Conservation (phyloP, 2,329 filamentous ascomycete species). For the Fusarium tupiense region DNA sequence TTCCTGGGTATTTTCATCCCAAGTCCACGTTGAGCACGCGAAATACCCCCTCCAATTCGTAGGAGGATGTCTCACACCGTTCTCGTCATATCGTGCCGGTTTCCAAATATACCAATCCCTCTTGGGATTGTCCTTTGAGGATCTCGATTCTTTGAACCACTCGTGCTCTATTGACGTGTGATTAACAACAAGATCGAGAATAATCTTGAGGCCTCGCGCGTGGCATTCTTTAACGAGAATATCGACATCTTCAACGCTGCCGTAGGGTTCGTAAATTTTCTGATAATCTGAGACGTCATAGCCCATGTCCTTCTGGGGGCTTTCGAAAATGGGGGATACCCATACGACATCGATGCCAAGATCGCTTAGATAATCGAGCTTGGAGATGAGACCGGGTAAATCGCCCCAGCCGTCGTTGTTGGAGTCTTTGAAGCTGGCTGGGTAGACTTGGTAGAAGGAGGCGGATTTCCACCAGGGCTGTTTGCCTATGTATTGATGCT, state of each 20-base stretch:
- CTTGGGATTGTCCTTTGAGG: conserved; percentile 60
- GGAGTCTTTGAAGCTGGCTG: conserved; percentile 67
- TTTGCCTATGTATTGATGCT: conserved; percentile 47
- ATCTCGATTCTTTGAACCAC: conserved; percentile 67
- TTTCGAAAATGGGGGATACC: conserved; percentile 63
- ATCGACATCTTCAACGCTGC: conserved; percentile 73
- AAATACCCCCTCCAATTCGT: conserved; percentile 66
- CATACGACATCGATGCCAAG: conserved; percentile 72
- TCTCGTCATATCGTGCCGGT: conserved; percentile 60
- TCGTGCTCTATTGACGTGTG: conserved; percentile 68
- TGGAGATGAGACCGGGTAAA: conserved; percentile 70
- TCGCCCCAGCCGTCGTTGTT: conserved; percentile 72
- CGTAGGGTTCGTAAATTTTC: conserved; percentile 72
- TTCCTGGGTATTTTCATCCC: conserved; percentile 60
- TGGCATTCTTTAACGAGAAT: conserved; percentile 69
- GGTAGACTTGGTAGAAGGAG: conserved; percentile 64
- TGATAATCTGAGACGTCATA: conserved; percentile 79
- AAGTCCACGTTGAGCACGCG: conserved; percentile 61
- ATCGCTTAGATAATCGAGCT: conserved; percentile 70
- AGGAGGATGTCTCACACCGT: conserved; percentile 66
- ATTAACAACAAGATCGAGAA: conserved; percentile 79
- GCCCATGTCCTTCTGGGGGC: conserved; percentile 74
- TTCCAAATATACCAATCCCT: conserved; percentile 75
- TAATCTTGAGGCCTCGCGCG: conserved; percentile 68
- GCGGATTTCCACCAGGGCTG: conserved; percentile 59